Conservation (phyloP, 805 yeast genomes). For the Torulaspora quercuum region DNA sequence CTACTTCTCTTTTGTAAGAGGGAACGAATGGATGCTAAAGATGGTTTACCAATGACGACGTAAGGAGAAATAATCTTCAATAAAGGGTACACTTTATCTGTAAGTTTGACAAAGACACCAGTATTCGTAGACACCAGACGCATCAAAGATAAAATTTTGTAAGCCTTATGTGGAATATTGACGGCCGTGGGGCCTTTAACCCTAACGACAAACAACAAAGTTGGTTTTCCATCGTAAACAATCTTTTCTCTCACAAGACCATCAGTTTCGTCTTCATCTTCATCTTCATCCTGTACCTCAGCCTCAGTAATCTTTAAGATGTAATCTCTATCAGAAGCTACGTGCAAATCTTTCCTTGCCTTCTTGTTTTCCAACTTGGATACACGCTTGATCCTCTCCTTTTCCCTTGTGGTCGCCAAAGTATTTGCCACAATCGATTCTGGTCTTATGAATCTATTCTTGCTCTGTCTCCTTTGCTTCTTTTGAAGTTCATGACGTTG, state of each 20-base stretch:
- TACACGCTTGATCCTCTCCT: slow-evolving; percentile 62
- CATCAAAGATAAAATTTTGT: slow-evolving; percentile 54
- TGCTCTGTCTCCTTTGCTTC: slow-evolving; percentile 42
- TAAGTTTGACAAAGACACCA: slow-evolving; percentile 69
- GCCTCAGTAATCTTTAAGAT: slow-evolving; percentile 35
- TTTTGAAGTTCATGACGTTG: slow-evolving; percentile 47
- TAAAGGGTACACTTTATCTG: slow-evolving; percentile 56
- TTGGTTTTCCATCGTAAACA: slow-evolving; percentile 42
- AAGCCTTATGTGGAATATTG: slow-evolving; percentile 62
- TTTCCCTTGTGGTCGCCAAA: slow-evolving; percentile 63
- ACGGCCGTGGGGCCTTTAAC: slow-evolving; percentile 62
- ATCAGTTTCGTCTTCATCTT: slow-evolving; percentile 29
- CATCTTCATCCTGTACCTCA: slow-evolving; percentile 15
- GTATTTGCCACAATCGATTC: slow-evolving; percentile 68
- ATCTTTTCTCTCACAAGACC: slow-evolving; percentile 34
- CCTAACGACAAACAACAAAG: slow-evolving; percentile 63
- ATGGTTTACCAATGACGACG: slow-evolving; percentile 69
- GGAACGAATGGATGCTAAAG: slow-evolving; percentile 67
- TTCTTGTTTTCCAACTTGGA: slow-evolving; percentile 47
- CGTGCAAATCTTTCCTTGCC: slow-evolving; percentile 25
- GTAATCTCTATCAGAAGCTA: slow-evolving; percentile 36
- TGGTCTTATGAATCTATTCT: slow-evolving; percentile 63
- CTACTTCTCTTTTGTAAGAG: slow-evolving; percentile 75
- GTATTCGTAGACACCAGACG: slow-evolving; percentile 58
- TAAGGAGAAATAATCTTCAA: slow-evolving; percentile 69